Conservation (phyloP, 2,329 filamentous ascomycete species). For the Neopestalotiopsis sp. region DNA sequence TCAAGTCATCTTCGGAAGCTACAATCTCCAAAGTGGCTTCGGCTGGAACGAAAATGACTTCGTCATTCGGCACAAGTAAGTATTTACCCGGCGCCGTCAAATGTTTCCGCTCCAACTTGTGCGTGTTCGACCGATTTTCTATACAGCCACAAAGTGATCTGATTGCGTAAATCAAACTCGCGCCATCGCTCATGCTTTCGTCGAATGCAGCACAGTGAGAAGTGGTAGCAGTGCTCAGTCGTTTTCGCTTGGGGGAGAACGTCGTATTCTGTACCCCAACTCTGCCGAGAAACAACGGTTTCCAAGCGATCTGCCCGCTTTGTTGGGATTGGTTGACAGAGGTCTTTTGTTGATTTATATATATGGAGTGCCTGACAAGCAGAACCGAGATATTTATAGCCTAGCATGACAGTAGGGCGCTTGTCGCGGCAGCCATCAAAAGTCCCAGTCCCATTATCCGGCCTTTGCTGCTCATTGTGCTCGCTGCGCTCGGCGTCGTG, state of each 20-base stretch:
- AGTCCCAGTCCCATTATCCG: not conserved
- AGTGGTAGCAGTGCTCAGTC: conserved; percentile 36
- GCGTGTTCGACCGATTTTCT: conserved; percentile 30
- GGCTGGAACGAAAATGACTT: conserved; percentile 36
- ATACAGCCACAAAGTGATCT: conserved; percentile 31
- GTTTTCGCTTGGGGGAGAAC: conserved; percentile 35
- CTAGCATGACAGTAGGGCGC: not conserved
- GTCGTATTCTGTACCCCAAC: conserved; percentile 31
- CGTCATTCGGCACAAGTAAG: conserved; percentile 35
- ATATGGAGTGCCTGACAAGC: too few species aligned
- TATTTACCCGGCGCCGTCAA: not conserved
- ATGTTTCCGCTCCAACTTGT: not conserved
- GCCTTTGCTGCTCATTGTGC: not conserved
- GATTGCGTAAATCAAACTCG: too few species aligned
- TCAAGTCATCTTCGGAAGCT: conserved; percentile 25
- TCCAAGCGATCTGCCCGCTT: too few species aligned
- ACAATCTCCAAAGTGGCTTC: conserved; percentile 38
- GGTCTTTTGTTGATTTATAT: too few species aligned
- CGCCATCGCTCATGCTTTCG: too few species aligned
- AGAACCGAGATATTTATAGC: not conserved
- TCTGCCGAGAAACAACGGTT: too few species aligned
- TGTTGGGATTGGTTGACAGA: too few species aligned
- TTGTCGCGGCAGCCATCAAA: not conserved
- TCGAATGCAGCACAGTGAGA: conserved; percentile 29
- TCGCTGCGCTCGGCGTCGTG: not conserved